These are phyloP conservation scores for Blastomyces silverae DNA, from an alignment of 2,329 filamentous ascomycete genomes.

Conservation along the genomic window DNA sequence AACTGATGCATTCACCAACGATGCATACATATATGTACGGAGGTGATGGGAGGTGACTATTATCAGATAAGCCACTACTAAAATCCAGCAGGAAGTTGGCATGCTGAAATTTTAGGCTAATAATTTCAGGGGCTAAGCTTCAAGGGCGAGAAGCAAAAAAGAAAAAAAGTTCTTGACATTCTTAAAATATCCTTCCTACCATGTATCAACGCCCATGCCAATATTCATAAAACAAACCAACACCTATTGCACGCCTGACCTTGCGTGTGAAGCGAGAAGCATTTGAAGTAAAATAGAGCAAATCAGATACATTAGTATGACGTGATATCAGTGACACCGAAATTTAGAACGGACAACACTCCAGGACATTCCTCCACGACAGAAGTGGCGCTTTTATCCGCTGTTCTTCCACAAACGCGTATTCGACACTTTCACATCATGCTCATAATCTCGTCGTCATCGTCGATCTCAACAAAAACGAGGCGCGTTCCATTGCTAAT, in stretches of 20 bases:
- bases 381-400: background rate
- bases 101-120: background rate
- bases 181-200: background rate
- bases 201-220: constrained; percentile 5
- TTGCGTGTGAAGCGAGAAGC: background rate
- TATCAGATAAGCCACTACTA: background rate
- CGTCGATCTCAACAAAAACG: constrained; percentile 59
- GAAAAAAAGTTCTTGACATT: background rate
- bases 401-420: background rate
- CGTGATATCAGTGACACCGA: background rate
- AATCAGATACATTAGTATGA: background rate
- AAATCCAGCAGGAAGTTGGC: background rate
- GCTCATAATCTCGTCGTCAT: constrained; percentile 46
- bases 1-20: too few species aligned
- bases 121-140: background rate
- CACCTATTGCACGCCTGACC: background rate
- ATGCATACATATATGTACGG: too few species aligned
- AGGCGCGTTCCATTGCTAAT: constrained; percentile 62
- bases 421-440: background rate
- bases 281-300: background rate
- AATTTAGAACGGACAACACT: background rate
- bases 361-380: background rate
- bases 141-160: too few species aligned
- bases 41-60: too few species aligned
- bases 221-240: background rate